Percentiles rank a stretch among this genome's conserved stretches.
Evolutionary conservation across 192 early-diverging fungal species (phyloP).

Genomic region (Thamnidium elegans): DNA sequence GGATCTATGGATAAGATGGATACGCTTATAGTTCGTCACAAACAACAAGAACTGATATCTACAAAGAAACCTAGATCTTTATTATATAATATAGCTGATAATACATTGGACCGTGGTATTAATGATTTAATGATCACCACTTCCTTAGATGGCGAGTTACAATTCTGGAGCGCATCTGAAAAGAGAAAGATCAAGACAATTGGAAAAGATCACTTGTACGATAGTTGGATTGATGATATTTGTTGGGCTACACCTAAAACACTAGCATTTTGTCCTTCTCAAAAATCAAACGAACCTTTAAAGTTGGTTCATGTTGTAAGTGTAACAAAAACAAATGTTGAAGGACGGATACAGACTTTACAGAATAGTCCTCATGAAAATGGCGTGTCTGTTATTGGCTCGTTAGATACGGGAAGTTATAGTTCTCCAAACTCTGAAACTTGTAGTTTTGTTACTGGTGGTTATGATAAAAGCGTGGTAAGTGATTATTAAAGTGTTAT

Average conservation of each 20-base stretch:
- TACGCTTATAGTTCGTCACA: too few species aligned
- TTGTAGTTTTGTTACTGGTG: conserved; percentile 10
- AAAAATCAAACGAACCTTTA: neutral
- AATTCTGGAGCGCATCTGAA: neutral
- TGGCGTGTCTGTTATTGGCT: neutral
- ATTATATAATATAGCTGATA: neutral
- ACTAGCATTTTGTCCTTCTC: neutral
- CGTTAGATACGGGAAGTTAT: neutral
- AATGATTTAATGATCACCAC: neutral
- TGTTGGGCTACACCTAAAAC: conserved; percentile 10
- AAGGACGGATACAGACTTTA: conserved; percentile 2
- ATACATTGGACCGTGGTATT: neutral
- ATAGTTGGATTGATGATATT: conserved; percentile 11
- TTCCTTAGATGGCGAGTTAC: neutral
- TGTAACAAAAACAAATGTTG: neutral
- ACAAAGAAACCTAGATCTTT: neutral
- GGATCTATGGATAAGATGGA: too few species aligned
- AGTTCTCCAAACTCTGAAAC: neutral
- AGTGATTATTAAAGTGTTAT: too few species aligned
- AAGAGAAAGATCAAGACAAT: conserved; percentile 2
- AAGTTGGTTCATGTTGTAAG: neutral
- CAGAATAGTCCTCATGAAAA: conserved; percentile 4
- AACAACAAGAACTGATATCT: too few species aligned
- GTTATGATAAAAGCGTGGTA: conserved; percentile 15
- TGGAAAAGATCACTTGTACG: neutral